A percentile compares a stretch with the other conserved stretches of the same genome.
Conservation (phyloP, 2,329 filamentous ascomycete species). For the Aspergillus chevalieri region DNA sequence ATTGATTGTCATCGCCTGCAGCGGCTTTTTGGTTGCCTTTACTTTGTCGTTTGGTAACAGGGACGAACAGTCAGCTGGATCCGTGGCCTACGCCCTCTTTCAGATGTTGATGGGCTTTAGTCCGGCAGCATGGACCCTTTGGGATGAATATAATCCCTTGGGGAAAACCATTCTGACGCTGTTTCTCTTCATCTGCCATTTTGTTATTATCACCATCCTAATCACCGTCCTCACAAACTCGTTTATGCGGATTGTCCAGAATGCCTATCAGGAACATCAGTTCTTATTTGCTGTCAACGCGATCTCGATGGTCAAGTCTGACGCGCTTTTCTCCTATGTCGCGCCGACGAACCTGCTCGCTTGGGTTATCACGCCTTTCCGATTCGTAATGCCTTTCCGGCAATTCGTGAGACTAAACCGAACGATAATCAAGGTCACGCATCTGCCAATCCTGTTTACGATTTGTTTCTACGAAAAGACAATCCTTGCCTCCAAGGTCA, state of each 20-base stretch:
- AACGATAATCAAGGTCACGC: constrained; percentile 84
- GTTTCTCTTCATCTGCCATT: constrained; percentile 92
- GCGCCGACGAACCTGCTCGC: constrained; percentile 87
- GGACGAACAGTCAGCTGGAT: constrained; percentile 56
- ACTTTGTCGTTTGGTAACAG: constrained; percentile 68
- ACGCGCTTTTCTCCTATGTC: constrained; percentile 88
- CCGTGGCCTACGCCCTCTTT: constrained; percentile 84
- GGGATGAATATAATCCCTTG: constrained; percentile 73
- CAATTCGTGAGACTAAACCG: constrained; percentile 81
- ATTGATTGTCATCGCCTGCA: constrained; percentile 79
- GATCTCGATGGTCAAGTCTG: constrained; percentile 97
- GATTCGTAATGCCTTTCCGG: constrained; percentile 72
- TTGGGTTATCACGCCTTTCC: constrained; percentile 77
- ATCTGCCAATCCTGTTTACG: constrained; percentile 77
- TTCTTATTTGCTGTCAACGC: constrained; percentile 96
- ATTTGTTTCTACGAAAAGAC: constrained; percentile 85
- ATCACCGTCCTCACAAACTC: constrained; percentile 96
- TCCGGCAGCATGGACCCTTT: constrained; percentile 85
- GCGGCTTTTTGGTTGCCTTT: constrained; percentile 93
- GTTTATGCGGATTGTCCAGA: constrained; percentile 90
- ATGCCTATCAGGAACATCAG: constrained; percentile 84
- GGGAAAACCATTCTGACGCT: constrained; percentile 70
- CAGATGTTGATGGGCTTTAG: constrained; percentile 95
- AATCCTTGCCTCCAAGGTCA: constrained; percentile 67
- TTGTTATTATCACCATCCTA: constrained; percentile 86